These are phyloP conservation scores for Kalaharituber pfeilii DNA, from an alignment of 2,329 filamentous ascomycete species.

Conservation along the genomic window DNA sequence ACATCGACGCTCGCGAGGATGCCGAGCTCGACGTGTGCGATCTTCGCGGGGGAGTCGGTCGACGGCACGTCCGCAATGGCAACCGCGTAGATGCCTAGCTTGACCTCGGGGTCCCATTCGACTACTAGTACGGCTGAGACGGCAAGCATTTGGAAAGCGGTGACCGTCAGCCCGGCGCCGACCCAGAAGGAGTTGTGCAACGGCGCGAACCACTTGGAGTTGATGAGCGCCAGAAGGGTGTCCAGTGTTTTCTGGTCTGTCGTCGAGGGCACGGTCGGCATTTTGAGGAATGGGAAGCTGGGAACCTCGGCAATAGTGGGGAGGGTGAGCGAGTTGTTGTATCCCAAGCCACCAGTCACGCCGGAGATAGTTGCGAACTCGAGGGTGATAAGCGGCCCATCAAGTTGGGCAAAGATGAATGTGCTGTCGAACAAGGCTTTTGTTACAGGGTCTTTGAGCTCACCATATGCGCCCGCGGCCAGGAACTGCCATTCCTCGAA, in stretches of 20 bases:
- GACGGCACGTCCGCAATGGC: slow-evolving; percentile 24
- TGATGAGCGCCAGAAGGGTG: neutral
- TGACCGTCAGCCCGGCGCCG: slow-evolving; percentile 27
- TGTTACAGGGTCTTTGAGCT: slow-evolving; percentile 9
- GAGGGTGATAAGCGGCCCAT: slow-evolving; percentile 28
- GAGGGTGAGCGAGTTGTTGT: slow-evolving; percentile 25
- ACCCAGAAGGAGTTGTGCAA: slow-evolving; percentile 26
- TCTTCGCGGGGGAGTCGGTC: slow-evolving; percentile 7
- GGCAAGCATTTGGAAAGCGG: slow-evolving; percentile 28
- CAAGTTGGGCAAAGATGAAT: slow-evolving; percentile 28
- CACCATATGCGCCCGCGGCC: slow-evolving; percentile 30
- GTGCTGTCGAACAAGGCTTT: slow-evolving; percentile 22
- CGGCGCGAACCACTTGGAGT: slow-evolving; percentile 25
- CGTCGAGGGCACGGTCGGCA: slow-evolving; percentile 12
- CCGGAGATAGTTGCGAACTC: slow-evolving; percentile 28
- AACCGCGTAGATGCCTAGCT: slow-evolving; percentile 26
- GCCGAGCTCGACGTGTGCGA: slow-evolving; percentile 29
- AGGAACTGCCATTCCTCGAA: slow-evolving; percentile 27
- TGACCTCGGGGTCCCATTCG: slow-evolving; percentile 23
- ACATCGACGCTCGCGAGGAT: slow-evolving; percentile 27
- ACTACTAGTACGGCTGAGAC: slow-evolving; percentile 27
- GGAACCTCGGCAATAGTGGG: slow-evolving; percentile 20
- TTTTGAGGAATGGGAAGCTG: neutral
- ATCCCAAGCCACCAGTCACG: slow-evolving; percentile 29
- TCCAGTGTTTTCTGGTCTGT: neutral